Evolutionary conservation across 2,329 filamentous ascomycete species (phyloP).

Genomic region (Boeremia lycopersici): DNA sequence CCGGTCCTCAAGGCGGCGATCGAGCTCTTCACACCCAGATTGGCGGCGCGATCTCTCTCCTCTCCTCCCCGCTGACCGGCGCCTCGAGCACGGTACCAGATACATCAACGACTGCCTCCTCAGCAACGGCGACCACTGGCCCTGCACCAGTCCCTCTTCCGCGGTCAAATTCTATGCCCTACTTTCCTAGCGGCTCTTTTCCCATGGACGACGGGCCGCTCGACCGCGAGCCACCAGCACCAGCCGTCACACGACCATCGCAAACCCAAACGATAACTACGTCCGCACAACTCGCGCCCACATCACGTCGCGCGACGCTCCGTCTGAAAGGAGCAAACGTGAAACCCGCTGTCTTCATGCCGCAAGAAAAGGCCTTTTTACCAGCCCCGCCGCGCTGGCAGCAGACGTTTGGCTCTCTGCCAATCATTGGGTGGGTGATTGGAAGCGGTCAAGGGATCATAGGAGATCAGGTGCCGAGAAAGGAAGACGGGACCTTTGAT

Average conservation of each 20-base stretch:
- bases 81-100: slow-evolving; percentile 41
- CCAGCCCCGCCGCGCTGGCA: slow-evolving; percentile 51
- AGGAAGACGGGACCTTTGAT: slow-evolving; percentile 78
- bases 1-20: slow-evolving; percentile 52
- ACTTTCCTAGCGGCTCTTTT: slow-evolving; percentile 31
- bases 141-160: slow-evolving; percentile 14
- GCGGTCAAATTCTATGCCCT: slow-evolving; percentile 30
- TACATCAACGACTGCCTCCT: slow-evolving; percentile 49
- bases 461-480: slow-evolving; percentile 74
- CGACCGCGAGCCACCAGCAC: slow-evolving; percentile 15
- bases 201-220: slow-evolving; percentile 25
- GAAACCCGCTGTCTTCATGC: slow-evolving; percentile 49
- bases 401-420: slow-evolving; percentile 54
- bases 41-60: slow-evolving; percentile 31
- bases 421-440: slow-evolving; percentile 55
- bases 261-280: slow-evolving; percentile 24
- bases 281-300: slow-evolving; percentile 27
- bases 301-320: slow-evolving; percentile 31
- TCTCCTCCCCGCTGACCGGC: slow-evolving; percentile 44
- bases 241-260: slow-evolving; percentile 43
- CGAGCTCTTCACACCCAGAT: slow-evolving; percentile 48
- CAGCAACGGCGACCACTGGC: slow-evolving; percentile 38
- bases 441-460: slow-evolving; percentile 65
- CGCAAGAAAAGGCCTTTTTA: slow-evolving; percentile 55
- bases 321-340: slow-evolving; percentile 43